Conservation (phyloP, 1,284 basidiomycete genomes). For the Macrocystidia cucumis region DNA sequence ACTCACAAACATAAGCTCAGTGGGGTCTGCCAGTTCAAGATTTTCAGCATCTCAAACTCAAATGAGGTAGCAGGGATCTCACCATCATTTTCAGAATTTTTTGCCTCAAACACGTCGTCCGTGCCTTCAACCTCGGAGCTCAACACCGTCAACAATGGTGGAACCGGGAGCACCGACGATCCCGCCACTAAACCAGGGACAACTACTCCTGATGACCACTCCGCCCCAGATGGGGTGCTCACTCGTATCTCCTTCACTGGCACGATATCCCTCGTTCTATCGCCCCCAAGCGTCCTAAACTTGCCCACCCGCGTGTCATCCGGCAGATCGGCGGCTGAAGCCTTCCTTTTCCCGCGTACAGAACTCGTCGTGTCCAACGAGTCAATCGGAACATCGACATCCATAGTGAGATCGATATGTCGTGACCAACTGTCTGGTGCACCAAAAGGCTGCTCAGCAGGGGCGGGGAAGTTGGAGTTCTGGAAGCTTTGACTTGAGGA, state of each 20-base stretch:
- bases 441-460: conserved; percentile 36
- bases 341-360: conserved; percentile 43
- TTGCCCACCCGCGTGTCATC: conserved; percentile 32
- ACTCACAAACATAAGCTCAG: conserved; percentile 60
- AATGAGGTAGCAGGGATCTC: conserved; percentile 14
- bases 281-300: conserved; percentile 68
- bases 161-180: conserved; percentile 29
- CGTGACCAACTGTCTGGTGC: conserved; percentile 22
- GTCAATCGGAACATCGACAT: conserved; percentile 47
- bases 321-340: conserved; percentile 31
- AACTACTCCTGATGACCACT: background rate
- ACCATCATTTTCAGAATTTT: conserved; percentile 70
- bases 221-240: background rate
- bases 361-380: conserved; percentile 29
- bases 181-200: too few relatives aligned
- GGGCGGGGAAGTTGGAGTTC: conserved; percentile 28
- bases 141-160: conserved; percentile 52
- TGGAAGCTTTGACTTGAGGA: conserved; percentile 16
- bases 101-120: conserved; percentile 68
- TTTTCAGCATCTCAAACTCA: conserved; percentile 7
- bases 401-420: conserved; percentile 27
- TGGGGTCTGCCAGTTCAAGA: conserved; percentile 33
- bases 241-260: conserved; percentile 43
- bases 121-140: conserved; percentile 52
- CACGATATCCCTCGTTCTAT: conserved; percentile 42